Evolutionary conservation across 495 filamentous ascomycete genomes (phyloP).

Genomic region (Wilcoxina mikolae): DNA sequence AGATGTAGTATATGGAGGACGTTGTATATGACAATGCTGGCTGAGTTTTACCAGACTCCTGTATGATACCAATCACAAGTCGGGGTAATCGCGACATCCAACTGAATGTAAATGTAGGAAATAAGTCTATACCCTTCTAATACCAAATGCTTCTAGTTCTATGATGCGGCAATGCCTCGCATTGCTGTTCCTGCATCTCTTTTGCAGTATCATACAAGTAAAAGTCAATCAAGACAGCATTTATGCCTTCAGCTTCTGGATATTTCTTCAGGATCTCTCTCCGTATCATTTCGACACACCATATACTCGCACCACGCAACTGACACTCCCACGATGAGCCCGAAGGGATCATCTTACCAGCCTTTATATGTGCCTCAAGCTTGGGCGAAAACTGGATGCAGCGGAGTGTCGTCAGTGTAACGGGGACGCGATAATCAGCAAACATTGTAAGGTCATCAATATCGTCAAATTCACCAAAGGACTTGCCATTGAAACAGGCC

Average conservation of each 20-base stretch:
- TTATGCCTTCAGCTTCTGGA: conserved; percentile 39
- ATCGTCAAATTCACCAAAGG: conserved; percentile 72
- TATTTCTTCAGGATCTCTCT: conserved; percentile 63
- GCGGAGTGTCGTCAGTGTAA: conserved; percentile 74
- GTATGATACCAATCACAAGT: too few relatives aligned
- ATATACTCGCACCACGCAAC: conserved; percentile 75
- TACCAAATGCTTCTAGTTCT: conserved; percentile 95
- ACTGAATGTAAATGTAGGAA: too few relatives aligned
- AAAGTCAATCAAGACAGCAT: conserved; percentile 73
- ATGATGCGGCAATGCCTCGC: conserved; percentile 69
- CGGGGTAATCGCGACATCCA: too few relatives aligned
- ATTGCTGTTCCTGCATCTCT: conserved; percentile 47
- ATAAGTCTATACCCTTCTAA: too few relatives aligned
- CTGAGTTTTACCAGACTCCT: too few relatives aligned
- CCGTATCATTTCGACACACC: conserved; percentile 80
- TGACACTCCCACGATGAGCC: conserved; percentile 78
- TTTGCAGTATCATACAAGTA: conserved; percentile 93
- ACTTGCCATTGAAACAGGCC: conserved; percentile 76
- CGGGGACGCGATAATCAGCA: conserved; percentile 91
- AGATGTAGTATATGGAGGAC: too few relatives aligned
- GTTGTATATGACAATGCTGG: too few relatives aligned
- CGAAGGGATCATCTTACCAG: conserved; percentile 45
- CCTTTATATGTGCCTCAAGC: conserved; percentile 52
- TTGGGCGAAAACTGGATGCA: conserved; percentile 72
- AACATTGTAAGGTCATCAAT: conserved; percentile 97